A percentile compares a stretch with the other conserved stretches of the same genome.
Conservation (phyloP, 2,329 filamentous ascomycete species). For the Epichloe gansuensis region DNA sequence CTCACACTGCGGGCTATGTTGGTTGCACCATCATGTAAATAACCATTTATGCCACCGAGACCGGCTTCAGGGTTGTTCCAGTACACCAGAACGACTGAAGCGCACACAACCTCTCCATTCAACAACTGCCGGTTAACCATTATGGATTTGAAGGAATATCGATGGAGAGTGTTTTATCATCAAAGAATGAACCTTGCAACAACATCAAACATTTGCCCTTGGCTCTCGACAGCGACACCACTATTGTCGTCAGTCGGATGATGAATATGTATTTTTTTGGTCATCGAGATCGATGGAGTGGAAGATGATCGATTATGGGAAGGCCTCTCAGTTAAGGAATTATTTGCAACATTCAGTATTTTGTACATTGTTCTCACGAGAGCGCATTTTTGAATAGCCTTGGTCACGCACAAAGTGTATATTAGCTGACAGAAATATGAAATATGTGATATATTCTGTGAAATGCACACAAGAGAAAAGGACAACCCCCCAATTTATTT, state of each 20-base stretch:
- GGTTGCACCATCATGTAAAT: conserved; percentile 24
- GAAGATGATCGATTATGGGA: neutral
- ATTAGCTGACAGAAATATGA: neutral
- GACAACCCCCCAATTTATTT: too few relatives aligned
- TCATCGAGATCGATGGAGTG: neutral
- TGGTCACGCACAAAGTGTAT: neutral
- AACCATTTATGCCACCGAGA: neutral
- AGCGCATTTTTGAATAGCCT: neutral
- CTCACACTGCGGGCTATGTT: neutral
- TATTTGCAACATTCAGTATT: neutral
- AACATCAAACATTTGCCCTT: neutral
- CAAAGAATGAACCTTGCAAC: neutral
- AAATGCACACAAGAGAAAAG: too few relatives aligned
- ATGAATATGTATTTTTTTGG: neutral
- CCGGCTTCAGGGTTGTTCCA: neutral
- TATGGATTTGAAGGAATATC: neutral
- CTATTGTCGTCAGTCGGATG: neutral
- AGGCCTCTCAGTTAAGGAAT: neutral
- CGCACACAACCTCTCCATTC: neutral
- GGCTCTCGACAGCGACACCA: neutral
- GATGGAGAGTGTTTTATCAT: neutral
- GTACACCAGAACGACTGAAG: neutral
- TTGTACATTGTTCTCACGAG: neutral
- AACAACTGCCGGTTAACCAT: neutral
- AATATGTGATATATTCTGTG: neutral